Evolutionary conservation across 495 filamentous ascomycete species (phyloP).

Genomic region (Aspergillus hancockii): DNA sequence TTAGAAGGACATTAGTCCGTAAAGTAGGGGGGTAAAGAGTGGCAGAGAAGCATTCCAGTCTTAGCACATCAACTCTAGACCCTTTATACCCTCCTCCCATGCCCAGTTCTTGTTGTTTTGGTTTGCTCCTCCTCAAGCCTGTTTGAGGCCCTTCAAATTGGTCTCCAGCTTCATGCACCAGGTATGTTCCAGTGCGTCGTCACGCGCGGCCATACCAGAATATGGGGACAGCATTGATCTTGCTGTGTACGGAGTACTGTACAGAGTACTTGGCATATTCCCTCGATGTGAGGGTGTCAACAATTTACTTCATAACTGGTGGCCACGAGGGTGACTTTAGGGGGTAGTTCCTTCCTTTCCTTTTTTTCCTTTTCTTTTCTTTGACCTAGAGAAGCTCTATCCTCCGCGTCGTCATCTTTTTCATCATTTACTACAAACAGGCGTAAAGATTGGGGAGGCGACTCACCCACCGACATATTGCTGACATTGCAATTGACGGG

Average conservation of each 20-base stretch:
- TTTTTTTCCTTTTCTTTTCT: background rate
- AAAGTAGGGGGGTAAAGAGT: background rate
- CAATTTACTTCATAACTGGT: background rate
- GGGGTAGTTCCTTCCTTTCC: background rate
- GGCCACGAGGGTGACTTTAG: background rate
- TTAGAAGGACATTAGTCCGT: background rate
- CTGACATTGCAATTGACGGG: conserved; percentile 9
- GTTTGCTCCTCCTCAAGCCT: background rate
- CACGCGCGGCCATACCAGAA: background rate
- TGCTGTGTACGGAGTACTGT: background rate
- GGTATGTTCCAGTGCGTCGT: background rate
- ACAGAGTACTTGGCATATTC: conserved; percentile 1
- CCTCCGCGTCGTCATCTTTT: background rate
- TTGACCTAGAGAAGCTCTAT: background rate
- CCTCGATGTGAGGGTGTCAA: background rate
- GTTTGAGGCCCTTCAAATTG: background rate
- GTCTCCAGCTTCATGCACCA: background rate
- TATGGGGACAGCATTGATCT: background rate
- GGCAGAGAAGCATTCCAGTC: background rate
- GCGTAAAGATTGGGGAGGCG: conserved; percentile 5
- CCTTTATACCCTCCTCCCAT: background rate
- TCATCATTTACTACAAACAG: background rate
- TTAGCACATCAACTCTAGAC: background rate
- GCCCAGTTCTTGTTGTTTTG: background rate
- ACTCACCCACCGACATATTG: conserved; percentile 12